These are phyloP conservation scores for Carex littledalei DNA, from an alignment of 176 grass and related monocot species.

Conservation along the genomic window DNA sequence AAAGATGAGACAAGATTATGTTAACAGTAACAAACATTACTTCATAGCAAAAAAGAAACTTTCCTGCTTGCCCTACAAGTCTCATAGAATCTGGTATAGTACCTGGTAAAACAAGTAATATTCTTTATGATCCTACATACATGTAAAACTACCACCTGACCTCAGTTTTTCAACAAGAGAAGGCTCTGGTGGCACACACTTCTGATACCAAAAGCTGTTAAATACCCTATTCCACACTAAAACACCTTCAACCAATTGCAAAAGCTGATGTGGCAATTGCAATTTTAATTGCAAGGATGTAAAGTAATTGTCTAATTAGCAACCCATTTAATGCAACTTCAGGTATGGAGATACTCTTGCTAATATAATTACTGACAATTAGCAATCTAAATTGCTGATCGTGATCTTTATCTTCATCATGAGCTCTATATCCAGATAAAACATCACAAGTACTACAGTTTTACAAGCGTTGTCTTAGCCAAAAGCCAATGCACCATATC, in stretches of 20 bases:
- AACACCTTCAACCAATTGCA: not conserved
- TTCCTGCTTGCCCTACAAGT: not conserved
- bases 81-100: not conserved
- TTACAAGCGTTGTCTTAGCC: not conserved
- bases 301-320: not conserved
- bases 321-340: not conserved
- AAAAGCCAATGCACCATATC: not conserved
- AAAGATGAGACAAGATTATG: not conserved
- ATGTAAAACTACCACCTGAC: not conserved
- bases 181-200: not conserved
- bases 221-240: not conserved
- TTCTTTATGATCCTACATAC: not conserved
- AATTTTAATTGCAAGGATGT: not conserved
- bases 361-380: not conserved
- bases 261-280: not conserved
- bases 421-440: not conserved
- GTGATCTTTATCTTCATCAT: not conserved
- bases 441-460: not conserved
- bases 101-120: no score
- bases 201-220: not conserved
- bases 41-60: not conserved
- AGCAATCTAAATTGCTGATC: not conserved
- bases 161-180: no score
- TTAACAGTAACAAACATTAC: no score
- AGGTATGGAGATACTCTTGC: not conserved